Evolutionary conservation across 1,284 basidiomycete genomes (phyloP), one percentile per base, ranked within the genome.

Genomic region (Stygiomarasmius scandens): DNA sequence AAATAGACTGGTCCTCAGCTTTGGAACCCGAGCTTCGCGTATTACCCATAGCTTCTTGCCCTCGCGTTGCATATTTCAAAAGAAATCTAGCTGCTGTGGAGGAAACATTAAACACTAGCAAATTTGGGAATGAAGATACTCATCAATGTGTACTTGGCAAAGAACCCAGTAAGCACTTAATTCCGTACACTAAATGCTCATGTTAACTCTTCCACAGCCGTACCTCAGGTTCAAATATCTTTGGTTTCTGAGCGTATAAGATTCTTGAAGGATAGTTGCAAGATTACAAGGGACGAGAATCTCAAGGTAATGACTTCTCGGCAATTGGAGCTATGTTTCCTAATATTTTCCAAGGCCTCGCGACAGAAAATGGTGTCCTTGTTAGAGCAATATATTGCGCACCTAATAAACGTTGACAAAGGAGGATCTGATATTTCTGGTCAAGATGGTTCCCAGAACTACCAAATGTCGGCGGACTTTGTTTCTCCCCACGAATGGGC

Each of bases 91-190:
- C 75, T 5, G 64, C 71, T 11, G 69, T 76, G 11, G 72, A 72
- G 14, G 74, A 73, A 46, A 71, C 75, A 19, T 67, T 73, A 29
- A 72, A 81, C 64, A 69, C 72, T 60, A 89, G 80, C 71, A 97
- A 96, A 72, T 99, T 99, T 68, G 96, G 96, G 0, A 77, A 85
- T 52, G 96, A 99, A 71, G 74, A 85, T 57, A 90, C 92, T 1
- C 96, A 99, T 70, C 81, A 83, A 3, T 99, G 96, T 72, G 80
- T 93, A 54, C 81, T 96, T 41, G 90, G 91, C 2, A 83, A 85
- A 61, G 84, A 90, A 67, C 78, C 82, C 23, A 86, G 93, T 93
- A 64, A 64, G 86, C 75, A 25, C 6, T 12, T 29, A 57, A 45
- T 19, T 48, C 58, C 52, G 45, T 23, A n/a, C 23, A 12, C n/a